Conservation (phyloP, 2,329 filamentous ascomycete genomes). For the Cucurbitaria berberidis region DNA sequence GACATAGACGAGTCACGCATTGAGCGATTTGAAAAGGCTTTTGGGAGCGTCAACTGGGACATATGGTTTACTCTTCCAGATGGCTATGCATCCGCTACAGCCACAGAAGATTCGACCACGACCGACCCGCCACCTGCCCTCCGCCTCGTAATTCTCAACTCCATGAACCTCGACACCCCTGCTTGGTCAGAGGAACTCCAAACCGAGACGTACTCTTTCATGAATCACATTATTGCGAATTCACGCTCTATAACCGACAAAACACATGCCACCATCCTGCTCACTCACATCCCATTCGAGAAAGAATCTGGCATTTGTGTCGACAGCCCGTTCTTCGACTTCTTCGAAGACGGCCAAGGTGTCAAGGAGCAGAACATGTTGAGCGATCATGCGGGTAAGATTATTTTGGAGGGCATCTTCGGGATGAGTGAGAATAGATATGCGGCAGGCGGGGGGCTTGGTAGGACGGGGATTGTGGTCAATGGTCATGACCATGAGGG, state of each 20-base stretch:
- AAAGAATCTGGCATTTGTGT: slow-evolving; percentile 83
- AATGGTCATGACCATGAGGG: slow-evolving; percentile 96
- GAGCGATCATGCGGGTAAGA: slow-evolving; percentile 69
- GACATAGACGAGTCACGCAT: slow-evolving; percentile 81
- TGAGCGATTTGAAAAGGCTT: slow-evolving; percentile 79
- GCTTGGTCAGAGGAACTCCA: slow-evolving; percentile 72
- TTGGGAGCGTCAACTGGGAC: slow-evolving; percentile 91
- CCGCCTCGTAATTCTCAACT: slow-evolving; percentile 85
- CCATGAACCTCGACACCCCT: slow-evolving; percentile 91
- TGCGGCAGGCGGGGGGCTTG: slow-evolving; percentile 66
- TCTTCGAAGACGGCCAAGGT: slow-evolving; percentile 70
- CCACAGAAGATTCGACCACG: neutral
- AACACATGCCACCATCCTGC: slow-evolving; percentile 77
- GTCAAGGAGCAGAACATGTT: slow-evolving; percentile 93
- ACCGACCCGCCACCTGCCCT: slow-evolving; percentile 65
- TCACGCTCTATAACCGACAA: slow-evolving; percentile 66
- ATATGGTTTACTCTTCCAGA: slow-evolving; percentile 65
- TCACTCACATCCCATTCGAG: slow-evolving; percentile 91
- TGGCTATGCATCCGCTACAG: slow-evolving; percentile 2
- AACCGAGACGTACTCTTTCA: slow-evolving; percentile 76
- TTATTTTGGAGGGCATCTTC: slow-evolving; percentile 82
- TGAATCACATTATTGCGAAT: slow-evolving; percentile 70
- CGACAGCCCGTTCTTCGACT: slow-evolving; percentile 82
- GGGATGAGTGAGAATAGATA: slow-evolving; percentile 71
- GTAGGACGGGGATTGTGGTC: slow-evolving; percentile 77